phyloP scores from a whole-genome alignment of 345 rosid species.

The Eucalyptus regnans region DNA sequence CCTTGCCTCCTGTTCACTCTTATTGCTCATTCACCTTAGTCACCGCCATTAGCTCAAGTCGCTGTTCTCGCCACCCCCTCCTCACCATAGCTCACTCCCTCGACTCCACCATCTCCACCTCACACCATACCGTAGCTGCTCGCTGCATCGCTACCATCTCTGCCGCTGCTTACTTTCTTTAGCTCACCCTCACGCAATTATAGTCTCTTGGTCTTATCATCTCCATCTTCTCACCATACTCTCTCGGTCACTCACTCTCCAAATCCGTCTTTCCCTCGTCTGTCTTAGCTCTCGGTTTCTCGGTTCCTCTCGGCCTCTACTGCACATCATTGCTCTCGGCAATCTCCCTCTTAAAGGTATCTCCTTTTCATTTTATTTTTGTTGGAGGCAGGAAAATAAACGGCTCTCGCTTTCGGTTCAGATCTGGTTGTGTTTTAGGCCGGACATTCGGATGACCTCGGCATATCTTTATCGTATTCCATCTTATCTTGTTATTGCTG shows the following conservation, averaged over 20 bases:
- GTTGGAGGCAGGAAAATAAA: background rate
- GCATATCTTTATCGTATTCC: background rate
- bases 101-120: background rate
- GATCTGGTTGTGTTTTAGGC: rapidly evolving
- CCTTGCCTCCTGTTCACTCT: background rate
- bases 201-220: background rate
- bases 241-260: background rate
- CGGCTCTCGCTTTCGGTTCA: background rate
- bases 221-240: background rate
- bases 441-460: background rate
- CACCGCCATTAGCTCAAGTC: background rate
- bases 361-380: background rate
- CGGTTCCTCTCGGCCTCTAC: background rate
- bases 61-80: background rate
- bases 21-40: background rate
- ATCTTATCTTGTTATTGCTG: background rate
- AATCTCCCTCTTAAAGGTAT: rapidly evolving
- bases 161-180: background rate
- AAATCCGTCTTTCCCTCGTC: background rate
- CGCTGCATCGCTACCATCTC: background rate
- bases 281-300: background rate
- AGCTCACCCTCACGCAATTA: background rate
- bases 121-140: background rate
- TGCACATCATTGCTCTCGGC: background rate
- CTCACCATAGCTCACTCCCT: background rate